Evolutionary conservation across 192 early-diverging fungal genomes (phyloP).

Genomic region (Gigaspora rosea): DNA sequence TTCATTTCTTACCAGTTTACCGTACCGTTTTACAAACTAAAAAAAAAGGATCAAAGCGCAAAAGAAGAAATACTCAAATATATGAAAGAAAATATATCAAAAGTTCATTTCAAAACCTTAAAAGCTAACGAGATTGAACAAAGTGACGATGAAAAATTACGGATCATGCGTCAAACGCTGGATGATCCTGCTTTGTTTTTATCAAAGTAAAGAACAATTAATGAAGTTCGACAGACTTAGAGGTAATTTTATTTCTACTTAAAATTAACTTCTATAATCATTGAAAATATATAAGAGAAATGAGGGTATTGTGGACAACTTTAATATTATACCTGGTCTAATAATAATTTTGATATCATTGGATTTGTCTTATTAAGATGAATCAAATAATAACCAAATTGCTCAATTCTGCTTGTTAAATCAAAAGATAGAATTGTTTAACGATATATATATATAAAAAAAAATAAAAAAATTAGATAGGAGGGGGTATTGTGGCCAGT

Average conservation of each 20-base stretch:
- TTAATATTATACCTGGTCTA: no score
- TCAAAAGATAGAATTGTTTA: no score
- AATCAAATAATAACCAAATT: no score
- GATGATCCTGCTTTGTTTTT: slow-evolving; percentile 41
- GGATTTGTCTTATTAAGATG: no score
- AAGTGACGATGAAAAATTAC: slow-evolving; percentile 34
- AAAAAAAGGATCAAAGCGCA: not conserved
- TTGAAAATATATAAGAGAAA: not conserved
- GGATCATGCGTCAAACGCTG: slow-evolving; percentile 33
- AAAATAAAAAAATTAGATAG: no score
- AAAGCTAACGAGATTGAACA: slow-evolving; percentile 35
- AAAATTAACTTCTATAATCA: not conserved
- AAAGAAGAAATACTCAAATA: slow-evolving; percentile 2
- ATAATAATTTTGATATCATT: no score
- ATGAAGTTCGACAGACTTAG: slow-evolving; percentile 34
- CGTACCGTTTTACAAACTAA: not conserved
- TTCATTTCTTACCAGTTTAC: no score
- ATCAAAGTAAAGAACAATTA: slow-evolving; percentile 36
- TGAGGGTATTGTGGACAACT: no score
- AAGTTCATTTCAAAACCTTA: slow-evolving; percentile 38
- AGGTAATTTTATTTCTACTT: slow-evolving; percentile 11
- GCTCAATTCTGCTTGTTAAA: no score
- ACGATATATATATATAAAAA: no score
- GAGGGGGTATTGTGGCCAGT: no score
- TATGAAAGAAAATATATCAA: slow-evolving; percentile 11